Base-by-base conservation (phyloP, 2,329 filamentous ascomycete genomes). In the Fusarium veterinarium region DNA sequence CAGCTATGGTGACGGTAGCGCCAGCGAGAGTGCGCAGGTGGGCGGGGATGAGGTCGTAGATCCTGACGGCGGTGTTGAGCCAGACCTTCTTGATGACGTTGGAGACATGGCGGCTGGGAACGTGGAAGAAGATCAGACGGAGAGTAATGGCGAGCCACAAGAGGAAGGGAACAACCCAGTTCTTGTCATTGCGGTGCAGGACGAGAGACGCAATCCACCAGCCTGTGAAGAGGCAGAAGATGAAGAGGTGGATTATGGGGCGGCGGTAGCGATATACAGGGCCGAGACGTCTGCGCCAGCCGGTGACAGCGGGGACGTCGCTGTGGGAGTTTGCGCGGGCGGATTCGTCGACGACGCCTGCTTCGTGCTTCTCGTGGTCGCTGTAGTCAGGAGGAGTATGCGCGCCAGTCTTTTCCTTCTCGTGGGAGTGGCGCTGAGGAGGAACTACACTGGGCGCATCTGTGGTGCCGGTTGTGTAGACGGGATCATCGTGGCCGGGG, bases 141-240 rank as follows among this genome's bases (percentile, higher is more conserved):
- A 96, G 84, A 16, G 89, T 90, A 75, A 97, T 91, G 73, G 85
- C 87, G 49, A 97, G 88, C 86, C 92, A 97, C 51, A 97, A 79
- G 56, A 97, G 86, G 82, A 97, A 96, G 0, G 95, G 94, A 55
- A 95, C 89, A 63, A 97, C 82, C 94, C 94, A 97, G 78, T 93
- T 94, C 82, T 86, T 86, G 77, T 94, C 90, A 66, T 91, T 75
- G 66, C 90, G 90, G 80, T 95, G 93, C 59, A 94, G 85, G 66
- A 95, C 85, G 52, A 95, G 84, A 60, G 91, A 89, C 11, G 92
- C 91, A 72, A 95, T 91, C 92, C 92, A 95, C 93, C 93, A 95
- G 77, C 85, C 86, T 6, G 85, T 86, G 69, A 85, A 84, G 61
- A 86, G 73, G 55, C 76, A 73, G 58, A 83, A 84, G 76, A 87